Evolutionary conservation across 768 basidiomycete species (phyloP), one percentile per base, ranked within the genome.

Genomic region (Lactifluus rugatus): DNA sequence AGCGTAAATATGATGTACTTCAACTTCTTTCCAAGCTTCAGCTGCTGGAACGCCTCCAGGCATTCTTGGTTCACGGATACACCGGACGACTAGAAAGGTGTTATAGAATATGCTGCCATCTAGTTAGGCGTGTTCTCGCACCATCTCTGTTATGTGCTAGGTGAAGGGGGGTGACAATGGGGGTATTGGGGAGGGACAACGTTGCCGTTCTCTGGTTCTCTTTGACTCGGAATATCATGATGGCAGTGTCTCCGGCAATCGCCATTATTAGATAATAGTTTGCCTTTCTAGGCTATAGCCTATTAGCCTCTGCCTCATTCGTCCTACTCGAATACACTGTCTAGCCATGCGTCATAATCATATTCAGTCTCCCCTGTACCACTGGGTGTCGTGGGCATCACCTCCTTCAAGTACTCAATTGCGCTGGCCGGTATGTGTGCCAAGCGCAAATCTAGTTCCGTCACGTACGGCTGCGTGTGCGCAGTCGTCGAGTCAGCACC

Each of bases 361-460:
- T 85, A 91, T 67, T 85, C 82, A 5, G 76, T 71, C 65, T 89
- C 87, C 23, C 80, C 85, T 8, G 66, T 74, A 6, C 75, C 81
- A 48, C 78, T 81, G 56, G 66, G 65, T 19, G 66, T 70, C 48
- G 69, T 73, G 1, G 94, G 93, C 82, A 98, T 87, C 48, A 81
- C 84, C 67, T 89, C 82, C 34, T 81, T 80, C 61, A 98, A 75
- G 70, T 93, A 97, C 14, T 87, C 82, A 53, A 94, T 83, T 0
- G 88, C 80, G 55, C 78, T 74, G 8, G 76, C 74, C 2, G 95
- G 88, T 17, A 99, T 76, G 58, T 86, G 82, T 23, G 92, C 91
- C 53, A 93, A 73, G 50, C 84, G 81, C 66, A 99, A 78, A 68
- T 99, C 95, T 34, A 96, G 74, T 71, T 98, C 95, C 7, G 94